Conservation (phyloP, 1,284 basidiomycete genomes). For the Rhodotorula glutinis region DNA sequence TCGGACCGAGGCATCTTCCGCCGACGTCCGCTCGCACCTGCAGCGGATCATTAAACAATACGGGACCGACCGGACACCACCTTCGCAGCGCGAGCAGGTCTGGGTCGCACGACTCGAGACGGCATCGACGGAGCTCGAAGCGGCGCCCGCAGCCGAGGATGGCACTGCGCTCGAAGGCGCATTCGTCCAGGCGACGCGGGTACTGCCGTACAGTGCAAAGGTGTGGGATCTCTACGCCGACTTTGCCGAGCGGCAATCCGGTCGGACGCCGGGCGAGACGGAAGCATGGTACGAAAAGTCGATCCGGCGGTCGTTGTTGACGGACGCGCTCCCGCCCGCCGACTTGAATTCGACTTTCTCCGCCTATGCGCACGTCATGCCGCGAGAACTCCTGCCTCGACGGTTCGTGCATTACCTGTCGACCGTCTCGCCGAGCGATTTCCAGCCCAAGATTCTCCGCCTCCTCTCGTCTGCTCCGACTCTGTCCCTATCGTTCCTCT, state of each 20-base stretch:
- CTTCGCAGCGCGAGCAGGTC: constrained; percentile 17
- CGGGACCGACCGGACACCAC: constrained; percentile 10
- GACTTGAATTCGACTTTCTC: constrained; percentile 18
- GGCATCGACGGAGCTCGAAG: not conserved
- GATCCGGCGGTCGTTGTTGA: constrained; percentile 23
- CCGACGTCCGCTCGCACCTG: constrained; percentile 12
- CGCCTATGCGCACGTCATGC: constrained; percentile 1
- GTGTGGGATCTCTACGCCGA: constrained; percentile 30
- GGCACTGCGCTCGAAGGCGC: not conserved
- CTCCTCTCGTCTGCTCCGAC: constrained; percentile 23
- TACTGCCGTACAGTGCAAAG: constrained; percentile 27
- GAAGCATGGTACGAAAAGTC: constrained; percentile 26
- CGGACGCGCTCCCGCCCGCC: constrained; percentile 31
- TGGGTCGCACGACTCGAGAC: constrained; percentile 36
- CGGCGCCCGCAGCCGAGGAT: not conserved
- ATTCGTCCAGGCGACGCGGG: constrained; percentile 3
- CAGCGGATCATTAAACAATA: constrained; percentile 14
- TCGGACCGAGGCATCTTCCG: constrained; percentile 3
- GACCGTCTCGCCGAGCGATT: constrained; percentile 1
- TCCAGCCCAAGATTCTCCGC: constrained; percentile 9
- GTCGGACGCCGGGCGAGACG: not conserved
- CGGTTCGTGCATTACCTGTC: constrained; percentile 25
- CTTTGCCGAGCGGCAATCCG: constrained; percentile 4
- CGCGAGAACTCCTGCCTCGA: constrained; percentile 33
- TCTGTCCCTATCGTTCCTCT: constrained; percentile 24